Evolutionary conservation across 768 basidiomycete species (phyloP), one percentile per base, ranked within the genome.

Genomic region (Hemileccinum impolitum): DNA sequence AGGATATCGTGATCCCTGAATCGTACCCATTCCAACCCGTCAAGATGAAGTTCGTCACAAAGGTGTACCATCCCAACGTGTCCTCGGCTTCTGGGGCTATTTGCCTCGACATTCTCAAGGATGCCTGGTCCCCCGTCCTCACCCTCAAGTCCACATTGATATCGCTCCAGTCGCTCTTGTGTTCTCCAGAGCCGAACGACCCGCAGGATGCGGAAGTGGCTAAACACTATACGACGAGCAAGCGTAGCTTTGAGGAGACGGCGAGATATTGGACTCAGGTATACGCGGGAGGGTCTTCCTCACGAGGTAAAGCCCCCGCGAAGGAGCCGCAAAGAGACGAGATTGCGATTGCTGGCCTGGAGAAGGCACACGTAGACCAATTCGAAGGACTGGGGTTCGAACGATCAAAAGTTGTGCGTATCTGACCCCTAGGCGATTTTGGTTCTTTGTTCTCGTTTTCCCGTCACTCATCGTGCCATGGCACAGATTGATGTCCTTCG

Each of bases 191-290:
- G 64, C 94, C 95, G 8, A 90, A 88, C 54, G 95, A 97, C 63
- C 95, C 94, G 0, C 94, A 97, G 70, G 95, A 98, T 63, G 95
- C 94, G 0, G 94, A 98, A 70, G 94, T 98, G 11, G 94, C 94
- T 12, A 97, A 96, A 66, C 95, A 96, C 63, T 98, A 90, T 60
- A 87, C 90, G 67, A 91, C 93, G 12, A 90, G 87, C 66, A 86
- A 86, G 65, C 71, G 73, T 21, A 85, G 87, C 59, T 98, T 98
- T 57, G 90, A 94, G 50, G 88, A 88, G 34, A 98, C 94, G 4
- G 94, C 94, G 48, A 77, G 80, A 35, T 94, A 94, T 66, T 98
- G 94, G 94, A 90, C 94, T 1, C 84, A 90, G 60, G 82, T 87
- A 25, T 96, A 96, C 64, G 94, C 94, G 3, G 88, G 85, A 39